Evolutionary conservation across 495 filamentous ascomycete genomes (phyloP).

Genomic region (Paragyromitra xinjiangensis): DNA sequence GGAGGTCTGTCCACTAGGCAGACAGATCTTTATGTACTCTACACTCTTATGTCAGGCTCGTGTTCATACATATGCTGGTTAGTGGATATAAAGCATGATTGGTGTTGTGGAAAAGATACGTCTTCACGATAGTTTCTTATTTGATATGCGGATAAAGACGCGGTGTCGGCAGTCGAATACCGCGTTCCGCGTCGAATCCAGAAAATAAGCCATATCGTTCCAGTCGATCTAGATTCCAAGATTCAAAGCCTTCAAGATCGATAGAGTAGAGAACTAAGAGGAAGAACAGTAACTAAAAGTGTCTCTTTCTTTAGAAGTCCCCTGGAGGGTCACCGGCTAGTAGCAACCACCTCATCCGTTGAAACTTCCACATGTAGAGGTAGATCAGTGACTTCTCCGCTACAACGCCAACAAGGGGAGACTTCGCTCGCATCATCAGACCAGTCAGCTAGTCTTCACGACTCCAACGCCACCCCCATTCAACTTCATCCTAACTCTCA

Average conservation of each 20-base stretch:
- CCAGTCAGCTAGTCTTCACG: constrained; percentile 44
- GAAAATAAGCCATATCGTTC: constrained; percentile 21
- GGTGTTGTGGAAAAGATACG: constrained; percentile 8
- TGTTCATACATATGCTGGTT: constrained; percentile 7
- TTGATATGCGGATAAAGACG: constrained; percentile 36
- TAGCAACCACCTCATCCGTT: constrained; percentile 38
- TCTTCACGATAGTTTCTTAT: constrained; percentile 21
- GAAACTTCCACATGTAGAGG: constrained; percentile 41
- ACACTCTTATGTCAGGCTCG: not conserved
- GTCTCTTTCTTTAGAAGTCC: constrained; percentile 14
- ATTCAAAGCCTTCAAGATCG: constrained; percentile 11
- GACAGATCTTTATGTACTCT: not conserved
- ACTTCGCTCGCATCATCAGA: constrained; percentile 48
- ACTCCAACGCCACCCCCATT: constrained; percentile 28
- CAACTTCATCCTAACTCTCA: constrained; percentile 34
- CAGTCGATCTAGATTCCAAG: constrained; percentile 36
- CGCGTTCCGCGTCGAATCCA: constrained; percentile 10
- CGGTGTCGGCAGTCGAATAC: constrained; percentile 27
- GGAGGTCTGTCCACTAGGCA: constrained; percentile 21
- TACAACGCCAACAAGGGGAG: constrained; percentile 49
- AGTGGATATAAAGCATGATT: constrained; percentile 10
- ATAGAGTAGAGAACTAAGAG: constrained; percentile 13
- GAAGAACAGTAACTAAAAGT: constrained; percentile 1
- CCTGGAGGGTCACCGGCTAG: constrained; percentile 40
- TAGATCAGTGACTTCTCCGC: constrained; percentile 44